Evolutionary conservation across 2,329 filamentous ascomycete genomes (phyloP).

Genomic region (Exophiala calicioides): DNA sequence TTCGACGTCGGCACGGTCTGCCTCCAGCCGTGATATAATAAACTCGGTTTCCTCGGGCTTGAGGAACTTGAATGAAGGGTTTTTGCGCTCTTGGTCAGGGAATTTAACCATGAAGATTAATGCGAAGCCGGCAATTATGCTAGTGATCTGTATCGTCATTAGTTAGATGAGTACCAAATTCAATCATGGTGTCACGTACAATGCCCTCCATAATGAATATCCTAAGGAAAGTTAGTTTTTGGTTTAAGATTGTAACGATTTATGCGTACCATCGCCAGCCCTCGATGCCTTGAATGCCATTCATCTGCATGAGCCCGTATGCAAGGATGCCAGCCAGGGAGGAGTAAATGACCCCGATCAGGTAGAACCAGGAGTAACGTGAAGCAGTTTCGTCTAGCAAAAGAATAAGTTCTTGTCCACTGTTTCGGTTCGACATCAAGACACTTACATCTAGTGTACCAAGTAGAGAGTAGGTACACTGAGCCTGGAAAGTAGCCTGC

Average conservation of each 20-base stretch:
- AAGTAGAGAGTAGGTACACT: constrained; percentile 31
- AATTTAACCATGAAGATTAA: constrained; percentile 41
- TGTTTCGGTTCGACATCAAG: not conserved
- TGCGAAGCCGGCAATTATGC: constrained; percentile 27
- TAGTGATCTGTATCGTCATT: no score
- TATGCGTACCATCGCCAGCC: constrained; percentile 19
- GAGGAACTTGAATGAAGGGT: constrained; percentile 37
- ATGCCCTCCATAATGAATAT: constrained; percentile 22
- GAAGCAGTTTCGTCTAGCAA: constrained; percentile 11
- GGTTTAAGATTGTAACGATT: no score
- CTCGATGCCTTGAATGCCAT: constrained; percentile 1
- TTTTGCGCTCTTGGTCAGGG: constrained; percentile 36
- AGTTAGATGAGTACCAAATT: no score
- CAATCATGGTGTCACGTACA: no score
- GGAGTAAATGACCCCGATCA: no score
- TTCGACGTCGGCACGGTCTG: constrained; percentile 54
- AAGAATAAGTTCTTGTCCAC: not conserved
- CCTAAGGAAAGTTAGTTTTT: no score
- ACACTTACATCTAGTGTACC: constrained; percentile 35
- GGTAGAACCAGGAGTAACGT: constrained; percentile 7
- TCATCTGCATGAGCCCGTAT: constrained; percentile 42
- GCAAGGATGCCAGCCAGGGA: constrained; percentile 59
- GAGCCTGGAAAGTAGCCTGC: constrained; percentile 34
- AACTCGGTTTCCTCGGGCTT: constrained; percentile 27
- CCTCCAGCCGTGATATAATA: constrained; percentile 49